Conservation (phyloP, 345 rosid genomes). For the Linum trigynum region DNA sequence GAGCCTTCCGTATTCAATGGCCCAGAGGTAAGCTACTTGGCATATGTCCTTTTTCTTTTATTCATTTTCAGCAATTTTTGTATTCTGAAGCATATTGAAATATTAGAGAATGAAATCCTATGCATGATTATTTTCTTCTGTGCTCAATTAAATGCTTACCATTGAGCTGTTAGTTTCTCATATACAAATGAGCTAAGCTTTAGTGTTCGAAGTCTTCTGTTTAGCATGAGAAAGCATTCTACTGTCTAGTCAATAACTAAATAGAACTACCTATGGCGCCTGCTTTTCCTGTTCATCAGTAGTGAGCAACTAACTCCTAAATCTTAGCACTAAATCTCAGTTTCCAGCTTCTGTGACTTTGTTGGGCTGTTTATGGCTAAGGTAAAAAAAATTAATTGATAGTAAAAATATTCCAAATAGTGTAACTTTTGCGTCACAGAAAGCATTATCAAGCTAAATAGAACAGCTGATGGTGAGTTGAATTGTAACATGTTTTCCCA, state of each 20-base stretch:
- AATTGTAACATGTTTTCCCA: not conserved
- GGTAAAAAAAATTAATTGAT: too few relatives aligned
- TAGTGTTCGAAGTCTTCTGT: not conserved
- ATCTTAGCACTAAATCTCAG: too few relatives aligned
- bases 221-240: not conserved
- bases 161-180: not conserved
- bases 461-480: not conserved
- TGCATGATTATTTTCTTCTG: not conserved
- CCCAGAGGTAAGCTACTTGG: conserved; percentile 63
- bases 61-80: not conserved
- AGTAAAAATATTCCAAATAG: not conserved
- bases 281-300: too few relatives aligned
- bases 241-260: too few relatives aligned
- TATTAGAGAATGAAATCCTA: not conserved
- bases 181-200: not conserved
- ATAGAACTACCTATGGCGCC: not conserved
- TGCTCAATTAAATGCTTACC: not conserved
- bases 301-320: too few relatives aligned
- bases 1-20: conserved; percentile 99
- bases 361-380: too few relatives aligned
- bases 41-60: not conserved
- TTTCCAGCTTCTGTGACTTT: too few relatives aligned
- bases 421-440: not conserved
- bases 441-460: not conserved
- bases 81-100: not conserved